Percentiles rank a stretch among this genome's conserved stretches.
phyloP scores from a whole-genome alignment of 306 rosid species.

The Trifolium subterraneum region DNA sequence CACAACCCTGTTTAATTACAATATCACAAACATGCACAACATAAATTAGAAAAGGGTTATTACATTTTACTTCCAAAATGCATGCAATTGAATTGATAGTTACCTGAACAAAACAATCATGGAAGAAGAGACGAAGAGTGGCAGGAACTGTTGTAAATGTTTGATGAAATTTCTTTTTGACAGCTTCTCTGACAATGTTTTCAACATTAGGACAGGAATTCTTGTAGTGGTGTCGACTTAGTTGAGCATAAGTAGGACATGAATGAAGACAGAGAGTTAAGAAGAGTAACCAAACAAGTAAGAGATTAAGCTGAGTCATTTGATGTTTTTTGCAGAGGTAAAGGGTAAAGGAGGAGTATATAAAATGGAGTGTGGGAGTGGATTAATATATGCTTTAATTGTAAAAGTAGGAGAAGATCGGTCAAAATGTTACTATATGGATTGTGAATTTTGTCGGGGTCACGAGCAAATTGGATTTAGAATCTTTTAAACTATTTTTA shows the following conservation, averaged over 20 bases:
- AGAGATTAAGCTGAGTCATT: constrained; percentile 54
- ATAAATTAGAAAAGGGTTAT: neutral
- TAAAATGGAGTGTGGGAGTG: constrained; percentile 28
- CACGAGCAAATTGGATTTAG: constrained; percentile 51
- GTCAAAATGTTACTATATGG: constrained; percentile 28
- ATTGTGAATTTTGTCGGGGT: constrained; percentile 40
- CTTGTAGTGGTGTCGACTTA: constrained; percentile 67
- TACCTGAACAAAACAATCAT: constrained; percentile 89
- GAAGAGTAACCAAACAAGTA: constrained; percentile 48
- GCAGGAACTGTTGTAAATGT: constrained; percentile 88
- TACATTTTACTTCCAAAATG: neutral
- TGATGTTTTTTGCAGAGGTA: constrained; percentile 10
- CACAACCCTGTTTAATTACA: constrained; percentile 65
- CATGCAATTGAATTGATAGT: neutral
- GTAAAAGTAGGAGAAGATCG: constrained; percentile 22
- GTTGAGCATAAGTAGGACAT: constrained; percentile 59
- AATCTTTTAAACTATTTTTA: constrained; percentile 42
- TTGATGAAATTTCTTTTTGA: constrained; percentile 66
- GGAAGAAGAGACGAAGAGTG: constrained; percentile 92
- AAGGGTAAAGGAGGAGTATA: neutral
- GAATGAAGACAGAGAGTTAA: constrained; percentile 48
- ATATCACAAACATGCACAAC: neutral
- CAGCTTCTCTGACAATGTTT: constrained; percentile 65
- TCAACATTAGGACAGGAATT: constrained; percentile 78
- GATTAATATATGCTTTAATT: constrained; percentile 36